phyloP scores from a whole-genome alignment of 805 yeast genomes.

The Ogataea pini region DNA sequence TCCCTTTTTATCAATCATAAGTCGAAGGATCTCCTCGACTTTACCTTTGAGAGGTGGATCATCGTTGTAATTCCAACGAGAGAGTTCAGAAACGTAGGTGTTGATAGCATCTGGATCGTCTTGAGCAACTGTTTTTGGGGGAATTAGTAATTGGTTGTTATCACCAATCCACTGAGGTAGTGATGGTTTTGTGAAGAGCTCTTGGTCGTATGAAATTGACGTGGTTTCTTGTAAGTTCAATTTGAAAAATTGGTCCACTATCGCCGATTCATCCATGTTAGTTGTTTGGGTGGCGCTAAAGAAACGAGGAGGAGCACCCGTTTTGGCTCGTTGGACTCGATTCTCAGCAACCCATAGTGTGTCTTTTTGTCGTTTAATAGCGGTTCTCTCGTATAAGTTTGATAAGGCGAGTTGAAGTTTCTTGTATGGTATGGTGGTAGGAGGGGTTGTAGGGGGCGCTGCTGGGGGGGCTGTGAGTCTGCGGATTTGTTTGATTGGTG shows the following conservation, averaged over 20 bases:
- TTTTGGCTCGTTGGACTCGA: background rate
- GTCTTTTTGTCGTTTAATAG: background rate
- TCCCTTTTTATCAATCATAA: slow-evolving; percentile 6
- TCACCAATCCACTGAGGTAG: background rate
- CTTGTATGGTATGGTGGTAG: background rate
- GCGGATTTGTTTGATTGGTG: too few relatives aligned
- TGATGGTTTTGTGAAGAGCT: background rate
- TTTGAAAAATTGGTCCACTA: slow-evolving; percentile 9
- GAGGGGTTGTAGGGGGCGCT: background rate
- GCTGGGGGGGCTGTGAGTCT: background rate
- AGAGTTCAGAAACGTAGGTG: slow-evolving; percentile 5
- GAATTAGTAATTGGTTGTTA: background rate
- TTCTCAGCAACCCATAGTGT: background rate
- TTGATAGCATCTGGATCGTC: slow-evolving; percentile 1
- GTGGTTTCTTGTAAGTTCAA: background rate
- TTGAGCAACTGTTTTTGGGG: background rate
- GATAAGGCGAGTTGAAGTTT: background rate
- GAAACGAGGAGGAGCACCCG: background rate
- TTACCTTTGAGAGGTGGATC: slow-evolving; percentile 4
- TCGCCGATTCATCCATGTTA: slow-evolving; percentile 8
- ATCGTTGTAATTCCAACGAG: slow-evolving; percentile 8
- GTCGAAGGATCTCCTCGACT: slow-evolving; percentile 4
- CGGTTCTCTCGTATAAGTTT: background rate
- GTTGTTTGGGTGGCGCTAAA: background rate
- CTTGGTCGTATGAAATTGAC: background rate